Evolutionary conservation across 768 basidiomycete species (phyloP), one percentile per base, ranked within the genome.

Genomic region (Boletus rubescentipes): DNA sequence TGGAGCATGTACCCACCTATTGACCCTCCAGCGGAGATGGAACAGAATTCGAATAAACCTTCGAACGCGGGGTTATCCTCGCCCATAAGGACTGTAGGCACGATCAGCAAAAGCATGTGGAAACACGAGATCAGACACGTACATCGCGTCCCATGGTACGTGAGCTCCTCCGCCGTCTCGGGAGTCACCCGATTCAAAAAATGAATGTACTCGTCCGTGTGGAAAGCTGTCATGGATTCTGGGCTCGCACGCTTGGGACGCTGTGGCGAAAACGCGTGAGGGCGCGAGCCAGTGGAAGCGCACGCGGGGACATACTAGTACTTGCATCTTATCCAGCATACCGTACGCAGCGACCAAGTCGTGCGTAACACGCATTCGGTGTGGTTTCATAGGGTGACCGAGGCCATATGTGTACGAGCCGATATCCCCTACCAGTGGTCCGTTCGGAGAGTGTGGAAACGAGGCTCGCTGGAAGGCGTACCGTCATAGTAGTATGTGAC

Each of bases 21-120:
- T 4, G 93, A 94, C 1, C 97, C 95, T 12, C 96, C 96, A 0
- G 97, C 94, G 0, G 93, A 95, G 51, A 98, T 94, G 5, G 94
- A 89, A 68, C 94, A 96, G 63, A 98, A 99, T 62, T 99, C 97
- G 61, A 94, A 98, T 0, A 98, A 73, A 0, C 96, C 97, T 62
- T 98, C 97, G 57, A 96, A 99, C 1, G 94, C 83, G 9, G 96
- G 97, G 64, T 97, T 98, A 69, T 98, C 97, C 51, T 97, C 94
- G 35, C 94, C 93, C 21, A 91, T 80, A 42, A 80, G 65, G 60
- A 80, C 80, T 79, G 64, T 16, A 8, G 9, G 36, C 14, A 15
- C 30, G 16, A 57, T 50, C 46, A 61, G 49, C 43, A 29, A 37
- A 48, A 34, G 9, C n/a, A n/a, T 16, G 14, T 5, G 41, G 8